phyloP scores from a whole-genome alignment of 2,329 filamentous ascomycete species.

The Cordyceps fumosorosea region DNA sequence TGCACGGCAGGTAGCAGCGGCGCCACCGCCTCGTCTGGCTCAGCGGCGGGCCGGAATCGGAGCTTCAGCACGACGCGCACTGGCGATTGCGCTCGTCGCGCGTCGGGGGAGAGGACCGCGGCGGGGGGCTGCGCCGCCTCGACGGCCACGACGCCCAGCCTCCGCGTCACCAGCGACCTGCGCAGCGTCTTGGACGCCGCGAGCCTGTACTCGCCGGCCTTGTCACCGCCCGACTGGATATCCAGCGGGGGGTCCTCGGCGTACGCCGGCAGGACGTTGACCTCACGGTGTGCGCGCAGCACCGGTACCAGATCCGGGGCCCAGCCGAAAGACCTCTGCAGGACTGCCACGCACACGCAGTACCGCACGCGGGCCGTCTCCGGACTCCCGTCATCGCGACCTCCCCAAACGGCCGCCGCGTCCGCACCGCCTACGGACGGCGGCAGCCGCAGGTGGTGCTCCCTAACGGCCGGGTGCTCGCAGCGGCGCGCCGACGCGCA shows the following conservation, averaged over 20 bases:
- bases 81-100: not conserved
- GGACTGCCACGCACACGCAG: not conserved
- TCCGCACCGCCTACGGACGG: not conserved
- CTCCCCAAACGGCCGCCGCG: not conserved
- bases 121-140: not conserved
- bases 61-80: not conserved
- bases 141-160: not conserved
- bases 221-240: not conserved
- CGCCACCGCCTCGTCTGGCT: not conserved
- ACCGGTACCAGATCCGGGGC: not conserved
- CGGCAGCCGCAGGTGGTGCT: constrained; percentile 7
- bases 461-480: not conserved
- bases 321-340: not conserved
- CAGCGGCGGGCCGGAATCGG: not conserved
- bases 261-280: not conserved
- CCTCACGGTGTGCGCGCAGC: not conserved
- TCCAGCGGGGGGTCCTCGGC: constrained; percentile 2
- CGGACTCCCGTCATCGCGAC: constrained; percentile 1
- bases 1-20: not conserved
- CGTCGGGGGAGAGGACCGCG: not conserved
- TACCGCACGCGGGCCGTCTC: constrained; percentile 5
- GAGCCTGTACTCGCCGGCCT: not conserved
- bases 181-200: not conserved
- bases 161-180: not conserved
- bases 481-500: not conserved